Percentiles rank a stretch among this genome's conserved stretches.
phyloP scores from a whole-genome alignment of 2,329 filamentous ascomycete genomes.

The Talaromyces sp. region DNA sequence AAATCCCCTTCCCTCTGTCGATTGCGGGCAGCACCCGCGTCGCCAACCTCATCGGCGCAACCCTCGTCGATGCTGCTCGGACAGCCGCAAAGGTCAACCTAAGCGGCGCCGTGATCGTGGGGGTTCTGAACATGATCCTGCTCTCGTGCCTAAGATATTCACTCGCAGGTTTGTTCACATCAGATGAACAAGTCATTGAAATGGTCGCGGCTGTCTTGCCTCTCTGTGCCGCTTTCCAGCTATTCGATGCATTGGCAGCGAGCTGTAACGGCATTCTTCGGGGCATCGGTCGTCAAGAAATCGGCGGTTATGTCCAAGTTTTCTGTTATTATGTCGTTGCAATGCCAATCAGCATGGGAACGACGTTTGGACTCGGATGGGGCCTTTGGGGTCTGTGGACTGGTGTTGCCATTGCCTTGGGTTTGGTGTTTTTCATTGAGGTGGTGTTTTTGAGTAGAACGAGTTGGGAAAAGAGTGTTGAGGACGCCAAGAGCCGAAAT shows the following conservation, averaged over 20 bases:
- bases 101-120: conserved; percentile 63
- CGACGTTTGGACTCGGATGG: conserved; percentile 74
- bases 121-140: conserved; percentile 70
- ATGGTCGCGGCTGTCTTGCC: conserved; percentile 69
- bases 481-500: conserved; percentile 57
- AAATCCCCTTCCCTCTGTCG: conserved; percentile 86
- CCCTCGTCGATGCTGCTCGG: conserved; percentile 73
- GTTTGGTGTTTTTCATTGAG: conserved; percentile 53
- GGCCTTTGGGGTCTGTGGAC: conserved; percentile 76
- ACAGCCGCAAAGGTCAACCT: conserved; percentile 75
- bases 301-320: conserved; percentile 85
- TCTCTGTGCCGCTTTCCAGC: conserved; percentile 80
- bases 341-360: conserved; percentile 74
- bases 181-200: conserved; percentile 63
- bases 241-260: conserved; percentile 77
- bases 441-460: conserved; percentile 52
- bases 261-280: conserved; percentile 80
- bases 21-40: conserved; percentile 85
- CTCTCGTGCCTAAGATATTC: conserved; percentile 65
- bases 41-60: conserved; percentile 87
- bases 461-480: conserved; percentile 56
- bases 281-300: conserved; percentile 80
- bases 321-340: conserved; percentile 83
- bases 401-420: conserved; percentile 69
- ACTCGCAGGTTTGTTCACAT: conserved; percentile 75